Evolutionary conservation across 768 basidiomycete genomes (phyloP), one percentile per base, ranked within the genome.

Genomic region (Mycena albidolilacea): DNA sequence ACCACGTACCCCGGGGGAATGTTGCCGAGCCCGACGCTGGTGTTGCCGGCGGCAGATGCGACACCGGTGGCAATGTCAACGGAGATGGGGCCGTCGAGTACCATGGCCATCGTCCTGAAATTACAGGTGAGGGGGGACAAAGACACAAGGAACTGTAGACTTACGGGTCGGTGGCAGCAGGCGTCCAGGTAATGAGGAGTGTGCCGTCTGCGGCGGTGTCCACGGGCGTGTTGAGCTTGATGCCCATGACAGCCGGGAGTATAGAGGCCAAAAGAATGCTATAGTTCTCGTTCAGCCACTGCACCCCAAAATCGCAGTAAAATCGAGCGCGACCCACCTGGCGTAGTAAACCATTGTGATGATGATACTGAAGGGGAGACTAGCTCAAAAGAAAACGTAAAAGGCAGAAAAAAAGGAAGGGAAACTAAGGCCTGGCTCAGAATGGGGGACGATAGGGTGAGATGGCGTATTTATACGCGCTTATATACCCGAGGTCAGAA

Each of bases 161-260:
- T 9, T 50, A 73, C 72, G 72, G 72, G 68, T 74, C 72, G 44
- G 48, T 39, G 35, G 62, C 23, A 0, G 14, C 57, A n/a, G 72
- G 43, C 7, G 68, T 61, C 72, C 72, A 74, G 12, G 72, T 70
- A 2, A 70, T 58, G 35, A 8, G 39, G 3, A 74, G 37, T 8
- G n/a, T 35, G 62, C 67, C 67, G 50, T 19, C 48, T n/a, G 19
- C 48, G 15, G 48, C 19, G 48, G 48, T n/a, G 48, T 50, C n/a
- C 19, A n/a, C 52, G 14, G 72, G 72, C 10, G 68, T 70, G 72
- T 74, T 74, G 14, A 74, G 60, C 11, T 63, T 74, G 57, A 74
- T 68, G 8, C 72, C 72, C 72, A 74, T 70, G 58, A 55, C 72
- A 44, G 72, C 70, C 66, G 72, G 68, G 68, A 73, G 68, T 52